A percentile compares a stretch with the other conserved stretches of the same genome.
Evolutionary conservation across 2,329 filamentous ascomycete genomes (phyloP).

Genomic region (Ciborinia camelliae): DNA sequence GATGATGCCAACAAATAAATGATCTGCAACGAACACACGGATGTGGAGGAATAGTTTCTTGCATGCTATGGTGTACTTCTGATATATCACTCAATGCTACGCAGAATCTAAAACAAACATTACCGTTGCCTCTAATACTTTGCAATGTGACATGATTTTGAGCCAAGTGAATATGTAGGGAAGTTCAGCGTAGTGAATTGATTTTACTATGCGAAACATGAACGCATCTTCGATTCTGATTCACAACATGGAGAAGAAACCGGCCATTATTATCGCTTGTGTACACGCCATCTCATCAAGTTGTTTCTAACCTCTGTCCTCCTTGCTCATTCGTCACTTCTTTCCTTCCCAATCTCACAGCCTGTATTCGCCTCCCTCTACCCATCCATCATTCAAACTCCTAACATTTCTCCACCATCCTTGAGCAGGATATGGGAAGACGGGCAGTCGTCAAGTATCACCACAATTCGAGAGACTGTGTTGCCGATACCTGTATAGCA

Average conservation of each 20-base stretch:
- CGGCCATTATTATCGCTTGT: not conserved
- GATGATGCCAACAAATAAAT: conserved; percentile 57
- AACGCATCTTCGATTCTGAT: not conserved
- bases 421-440: not conserved
- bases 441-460: not conserved
- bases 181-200: not conserved
- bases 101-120: conserved; percentile 16
- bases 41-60: conserved; percentile 22
- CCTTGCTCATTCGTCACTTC: not conserved
- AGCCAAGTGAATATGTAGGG: not conserved
- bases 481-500: not conserved
- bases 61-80: conserved; percentile 14
- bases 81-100: conserved; percentile 26
- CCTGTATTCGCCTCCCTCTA: no score
- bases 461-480: not conserved
- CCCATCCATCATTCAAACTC: not conserved
- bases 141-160: not conserved
- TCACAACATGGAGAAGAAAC: not conserved
- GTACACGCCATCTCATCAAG: not conserved
- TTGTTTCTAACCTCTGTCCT: not conserved
- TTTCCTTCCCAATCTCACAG: not conserved
- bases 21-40: conserved; percentile 41
- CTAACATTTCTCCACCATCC: not conserved
- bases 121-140: not conserved
- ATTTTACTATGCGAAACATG: not conserved